A percentile compares a stretch with the other conserved stretches of the same genome.
Evolutionary conservation across 805 yeast species (phyloP).

Genomic region (Spathaspora arborariae): DNA sequence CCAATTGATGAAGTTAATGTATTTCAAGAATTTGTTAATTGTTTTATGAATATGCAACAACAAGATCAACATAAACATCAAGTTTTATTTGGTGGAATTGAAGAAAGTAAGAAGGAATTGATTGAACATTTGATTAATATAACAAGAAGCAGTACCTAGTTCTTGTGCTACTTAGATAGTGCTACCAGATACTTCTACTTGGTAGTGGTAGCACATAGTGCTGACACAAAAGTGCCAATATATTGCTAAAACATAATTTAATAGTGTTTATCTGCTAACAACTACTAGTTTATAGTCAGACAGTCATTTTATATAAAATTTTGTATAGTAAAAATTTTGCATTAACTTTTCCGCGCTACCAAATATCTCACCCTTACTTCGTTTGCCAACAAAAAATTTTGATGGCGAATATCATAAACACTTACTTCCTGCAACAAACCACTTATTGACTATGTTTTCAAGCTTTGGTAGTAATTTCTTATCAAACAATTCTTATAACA

Average conservation of each 20-base stretch:
- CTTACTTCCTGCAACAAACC: neutral
- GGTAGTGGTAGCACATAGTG: no score
- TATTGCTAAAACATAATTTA: no score
- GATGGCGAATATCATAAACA: constrained; percentile 1
- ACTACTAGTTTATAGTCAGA: no score
- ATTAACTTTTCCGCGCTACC: neutral
- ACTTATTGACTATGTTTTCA: constrained; percentile 29
- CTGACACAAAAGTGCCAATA: no score
- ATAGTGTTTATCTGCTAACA: no score
- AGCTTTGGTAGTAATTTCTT: constrained; percentile 39
- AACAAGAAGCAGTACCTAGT: constrained; percentile 10
- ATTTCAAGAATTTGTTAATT: constrained; percentile 59
- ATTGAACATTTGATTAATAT: constrained; percentile 26
- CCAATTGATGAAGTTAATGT: constrained; percentile 77
- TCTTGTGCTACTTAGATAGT: neutral
- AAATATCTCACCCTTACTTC: neutral
- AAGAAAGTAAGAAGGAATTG: constrained; percentile 31
- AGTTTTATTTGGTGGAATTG: constrained; percentile 39
- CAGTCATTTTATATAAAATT: neutral
- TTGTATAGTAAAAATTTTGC: no score
- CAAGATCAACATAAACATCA: constrained; percentile 48
- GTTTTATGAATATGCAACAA: constrained; percentile 46
- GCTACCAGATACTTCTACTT: no score
- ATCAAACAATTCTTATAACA: constrained; percentile 22
- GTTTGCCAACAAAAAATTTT: neutral